phyloP scores from a whole-genome alignment of 2,329 filamentous ascomycete genomes.

The Pseudocercospora cruenta region DNA sequence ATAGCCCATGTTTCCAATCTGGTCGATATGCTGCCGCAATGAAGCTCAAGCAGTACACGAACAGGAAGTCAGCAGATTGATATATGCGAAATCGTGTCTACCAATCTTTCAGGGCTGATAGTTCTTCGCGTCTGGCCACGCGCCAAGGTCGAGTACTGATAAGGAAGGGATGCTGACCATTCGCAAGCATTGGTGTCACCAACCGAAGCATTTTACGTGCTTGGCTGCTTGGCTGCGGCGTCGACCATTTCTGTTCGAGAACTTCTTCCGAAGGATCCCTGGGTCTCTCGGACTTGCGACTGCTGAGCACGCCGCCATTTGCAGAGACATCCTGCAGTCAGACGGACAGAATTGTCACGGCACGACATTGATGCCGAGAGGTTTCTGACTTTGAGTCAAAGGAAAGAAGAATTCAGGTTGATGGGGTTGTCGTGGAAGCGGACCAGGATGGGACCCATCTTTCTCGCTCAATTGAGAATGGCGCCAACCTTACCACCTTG shows the following conservation, averaged over 20 bases:
- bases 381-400: too few species aligned
- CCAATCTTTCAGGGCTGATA: background rate
- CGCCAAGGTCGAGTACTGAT: conserved; percentile 1
- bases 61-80: background rate
- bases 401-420: too few species aligned
- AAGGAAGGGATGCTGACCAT: background rate
- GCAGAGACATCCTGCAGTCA: too few species aligned
- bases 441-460: too few species aligned
- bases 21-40: background rate
- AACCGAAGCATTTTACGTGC: background rate
- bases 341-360: too few species aligned
- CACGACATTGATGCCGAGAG: too few species aligned
- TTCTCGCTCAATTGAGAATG: too few species aligned
- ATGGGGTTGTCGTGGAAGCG: too few species aligned
- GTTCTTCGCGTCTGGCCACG: background rate
- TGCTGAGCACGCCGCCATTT: too few species aligned
- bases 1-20: conserved; percentile 18
- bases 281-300: background rate
- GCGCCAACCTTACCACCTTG: too few species aligned
- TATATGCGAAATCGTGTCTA: background rate
- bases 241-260: background rate
- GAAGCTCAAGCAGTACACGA: background rate
- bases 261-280: background rate
- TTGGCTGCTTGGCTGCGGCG: conserved; percentile 1
- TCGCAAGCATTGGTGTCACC: background rate